Conservation (phyloP, 1,284 basidiomycete genomes). For the Cryptococcus maquisensis region DNA sequence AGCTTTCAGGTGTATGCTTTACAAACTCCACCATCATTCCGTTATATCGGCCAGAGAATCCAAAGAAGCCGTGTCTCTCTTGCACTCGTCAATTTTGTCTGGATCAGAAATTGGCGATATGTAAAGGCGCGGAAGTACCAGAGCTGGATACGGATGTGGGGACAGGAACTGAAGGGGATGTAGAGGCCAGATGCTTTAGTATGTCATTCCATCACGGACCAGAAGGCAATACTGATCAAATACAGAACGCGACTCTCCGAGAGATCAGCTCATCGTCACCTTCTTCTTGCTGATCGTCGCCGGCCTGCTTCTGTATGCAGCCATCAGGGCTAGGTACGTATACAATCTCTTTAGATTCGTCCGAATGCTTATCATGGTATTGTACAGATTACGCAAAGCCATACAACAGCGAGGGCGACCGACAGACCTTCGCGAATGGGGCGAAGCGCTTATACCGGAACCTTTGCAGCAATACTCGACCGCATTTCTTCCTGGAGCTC, state of each 20-base stretch:
- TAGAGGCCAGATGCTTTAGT: constrained; percentile 94
- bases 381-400: constrained; percentile 31
- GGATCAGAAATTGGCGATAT: constrained; percentile 83
- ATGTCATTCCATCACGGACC: constrained; percentile 46
- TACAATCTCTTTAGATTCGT: not conserved
- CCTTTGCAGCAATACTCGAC: constrained; percentile 13
- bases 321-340: constrained; percentile 57
- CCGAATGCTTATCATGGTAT: not conserved
- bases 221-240: constrained; percentile 3
- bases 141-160: constrained; percentile 85
- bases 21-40: constrained; percentile 82
- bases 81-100: constrained; percentile 95
- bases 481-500: constrained; percentile 4
- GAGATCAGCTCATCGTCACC: constrained; percentile 85
- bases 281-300: constrained; percentile 80
- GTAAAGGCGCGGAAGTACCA: constrained; percentile 67
- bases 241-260: constrained; percentile 74
- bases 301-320: constrained; percentile 74
- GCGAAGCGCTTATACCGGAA: constrained; percentile 27
- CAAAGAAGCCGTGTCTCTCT: constrained; percentile 79
- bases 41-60: constrained; percentile 73
- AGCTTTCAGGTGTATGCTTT: constrained; percentile 76
- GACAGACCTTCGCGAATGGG: constrained; percentile 40
- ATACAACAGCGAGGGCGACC: constrained; percentile 39
- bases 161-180: constrained; percentile 93